Conservation (phyloP, 2,329 filamentous ascomycete genomes). For the Cadophora gregata region DNA sequence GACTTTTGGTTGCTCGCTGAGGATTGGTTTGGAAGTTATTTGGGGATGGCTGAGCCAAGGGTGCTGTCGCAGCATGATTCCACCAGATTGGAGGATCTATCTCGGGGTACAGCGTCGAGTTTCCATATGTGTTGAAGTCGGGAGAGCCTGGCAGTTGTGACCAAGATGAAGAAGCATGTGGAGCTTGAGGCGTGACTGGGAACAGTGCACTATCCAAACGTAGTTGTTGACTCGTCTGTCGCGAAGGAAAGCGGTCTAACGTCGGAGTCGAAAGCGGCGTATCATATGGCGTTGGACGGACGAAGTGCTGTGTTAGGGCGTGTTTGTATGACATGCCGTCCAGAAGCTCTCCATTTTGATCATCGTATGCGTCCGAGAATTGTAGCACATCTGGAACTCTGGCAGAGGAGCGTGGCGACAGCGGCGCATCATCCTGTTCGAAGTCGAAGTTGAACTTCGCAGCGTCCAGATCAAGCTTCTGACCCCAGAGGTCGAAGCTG, state of each 20-base stretch:
- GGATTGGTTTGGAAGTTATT: constrained; percentile 37
- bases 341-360: constrained; percentile 43
- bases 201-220: constrained; percentile 29
- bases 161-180: constrained; percentile 36
- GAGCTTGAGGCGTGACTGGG: constrained; percentile 38
- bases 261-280: constrained; percentile 40
- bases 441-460: constrained; percentile 55
- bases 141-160: constrained; percentile 32
- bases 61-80: constrained; percentile 39
- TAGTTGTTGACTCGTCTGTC: constrained; percentile 33
- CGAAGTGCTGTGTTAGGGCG: constrained; percentile 35
- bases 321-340: constrained; percentile 39
- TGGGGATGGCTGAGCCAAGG: constrained; percentile 40
- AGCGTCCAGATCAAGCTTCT: constrained; percentile 52
- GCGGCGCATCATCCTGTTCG: constrained; percentile 49
- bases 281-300: constrained; percentile 24
- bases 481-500: constrained; percentile 55
- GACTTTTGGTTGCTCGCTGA: constrained; percentile 39
- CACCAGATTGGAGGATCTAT: constrained; percentile 40
- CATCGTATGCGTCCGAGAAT: constrained; percentile 23
- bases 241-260: constrained; percentile 33
- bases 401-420: constrained; percentile 53
- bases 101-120: constrained; percentile 27
- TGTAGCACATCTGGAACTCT: constrained; percentile 42
- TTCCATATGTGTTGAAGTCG: constrained; percentile 27